Evolutionary conservation across 2,329 filamentous ascomycete genomes (phyloP).

Genomic region (Beauveria medogensis): DNA sequence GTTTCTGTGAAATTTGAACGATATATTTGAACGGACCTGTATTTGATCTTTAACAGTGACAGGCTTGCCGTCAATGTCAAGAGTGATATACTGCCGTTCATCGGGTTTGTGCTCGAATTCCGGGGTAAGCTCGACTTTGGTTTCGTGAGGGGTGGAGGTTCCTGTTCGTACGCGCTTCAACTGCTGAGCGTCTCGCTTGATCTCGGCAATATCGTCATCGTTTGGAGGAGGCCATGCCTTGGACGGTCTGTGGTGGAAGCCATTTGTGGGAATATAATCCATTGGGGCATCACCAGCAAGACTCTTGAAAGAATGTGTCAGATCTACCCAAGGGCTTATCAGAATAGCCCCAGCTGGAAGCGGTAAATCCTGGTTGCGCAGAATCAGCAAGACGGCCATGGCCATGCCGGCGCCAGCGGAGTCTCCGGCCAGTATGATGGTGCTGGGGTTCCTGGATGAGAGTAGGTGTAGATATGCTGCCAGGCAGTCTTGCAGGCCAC

Average conservation of each 20-base stretch:
- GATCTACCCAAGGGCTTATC: slow-evolving; percentile 91
- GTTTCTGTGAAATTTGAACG: neutral
- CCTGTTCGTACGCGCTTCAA: slow-evolving; percentile 18
- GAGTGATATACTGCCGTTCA: slow-evolving; percentile 39
- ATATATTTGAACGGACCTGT: slow-evolving; percentile 50
- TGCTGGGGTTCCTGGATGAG: slow-evolving; percentile 64
- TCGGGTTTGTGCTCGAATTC: slow-evolving; percentile 3
- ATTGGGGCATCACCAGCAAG: slow-evolving; percentile 62
- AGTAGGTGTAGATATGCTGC: slow-evolving; percentile 82
- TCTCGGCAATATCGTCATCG: slow-evolving; percentile 57
- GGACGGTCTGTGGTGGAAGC: slow-evolving; percentile 87
- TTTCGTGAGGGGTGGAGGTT: neutral
- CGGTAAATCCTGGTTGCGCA: slow-evolving; percentile 76
- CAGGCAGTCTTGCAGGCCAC: slow-evolving; percentile 81
- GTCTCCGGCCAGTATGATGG: slow-evolving; percentile 83
- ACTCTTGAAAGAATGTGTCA: slow-evolving; percentile 93
- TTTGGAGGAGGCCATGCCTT: slow-evolving; percentile 89
- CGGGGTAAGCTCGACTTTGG: neutral
- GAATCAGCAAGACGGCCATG: slow-evolving; percentile 65
- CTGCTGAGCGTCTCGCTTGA: slow-evolving; percentile 44
- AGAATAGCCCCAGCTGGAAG: slow-evolving; percentile 83
- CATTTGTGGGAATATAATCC: slow-evolving; percentile 82
- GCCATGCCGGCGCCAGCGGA: slow-evolving; percentile 92
- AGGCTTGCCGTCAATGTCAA: slow-evolving; percentile 62
- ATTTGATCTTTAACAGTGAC: slow-evolving; percentile 84